Base-by-base conservation (phyloP, 768 basidiomycete genomes). In the Calvatia gigantea region DNA sequence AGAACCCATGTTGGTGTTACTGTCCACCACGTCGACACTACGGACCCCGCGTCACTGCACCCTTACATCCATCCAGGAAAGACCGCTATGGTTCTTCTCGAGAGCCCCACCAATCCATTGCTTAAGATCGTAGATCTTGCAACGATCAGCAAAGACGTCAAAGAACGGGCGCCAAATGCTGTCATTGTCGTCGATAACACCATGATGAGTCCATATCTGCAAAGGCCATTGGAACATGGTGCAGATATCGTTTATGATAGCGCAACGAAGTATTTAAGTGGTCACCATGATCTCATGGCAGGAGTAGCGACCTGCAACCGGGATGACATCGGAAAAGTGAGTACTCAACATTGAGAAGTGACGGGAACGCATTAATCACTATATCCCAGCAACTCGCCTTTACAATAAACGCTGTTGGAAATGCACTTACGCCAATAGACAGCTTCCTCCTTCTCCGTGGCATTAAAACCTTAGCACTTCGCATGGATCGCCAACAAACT, bases 181-280 rank as follows among this genome's bases (percentile, higher is more conserved):
- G 63, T 94, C 61, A 74, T 95, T 51, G 89, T 95, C 33, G 93
- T 94, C 19, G 97, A 98, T 70, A 98, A 99, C 68, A 98, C 97
- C 58, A 98, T 98, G 97, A 98, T 98, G 96, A 97, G 94, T 66
- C 96, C 97, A 14, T 98, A 98, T 71, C 78, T 98, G 6, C 94
- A 96, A 67, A 76, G 95, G 55, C 97, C 97, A 9, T 81, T 98
- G 33, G 94, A 98, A 65, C 88, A 97, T 54, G 97, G 96, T 14
- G 92, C 92, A 45, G 97, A 99, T 67, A 85, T 99, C 53, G 95
- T 98, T 7, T 99, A 99, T 65, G 97, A 99, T 70, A 95, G 93
- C 57, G 97, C 87, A 8, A 98, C 97, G 21, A 99, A 99, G 68
- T 98, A 98, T 70, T 79, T 99, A 43, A 94, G 91, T 55, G 97